A percentile compares a stretch with the other conserved stretches of the same genome.
phyloP scores from a whole-genome alignment of 78 protist species.

The Bigelowiella natans region DNA sequence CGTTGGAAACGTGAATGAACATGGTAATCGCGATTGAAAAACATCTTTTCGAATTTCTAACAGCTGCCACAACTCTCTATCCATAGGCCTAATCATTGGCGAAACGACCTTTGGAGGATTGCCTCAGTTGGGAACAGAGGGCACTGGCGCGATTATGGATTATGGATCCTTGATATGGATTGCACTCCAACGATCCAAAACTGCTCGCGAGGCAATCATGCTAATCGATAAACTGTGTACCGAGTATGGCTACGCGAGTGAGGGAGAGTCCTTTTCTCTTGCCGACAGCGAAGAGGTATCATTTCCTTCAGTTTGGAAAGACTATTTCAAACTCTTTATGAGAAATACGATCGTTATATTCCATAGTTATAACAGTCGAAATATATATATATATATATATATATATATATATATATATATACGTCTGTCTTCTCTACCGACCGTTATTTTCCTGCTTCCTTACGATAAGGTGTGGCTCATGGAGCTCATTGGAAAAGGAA shows the following conservation, averaged over 20 bases:
- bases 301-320: too few relatives aligned
- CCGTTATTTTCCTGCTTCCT: too few relatives aligned
- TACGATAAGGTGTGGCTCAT: too few relatives aligned
- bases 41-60: too few relatives aligned
- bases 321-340: too few relatives aligned
- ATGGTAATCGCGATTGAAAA: too few relatives aligned
- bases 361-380: too few relatives aligned
- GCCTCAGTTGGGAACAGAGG: background rate
- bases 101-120: slow-evolving; percentile 33
- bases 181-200: slow-evolving; percentile 16
- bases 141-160: slow-evolving; percentile 5
- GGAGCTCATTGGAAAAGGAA: too few relatives aligned
- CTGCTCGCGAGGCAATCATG: slow-evolving; percentile 30
- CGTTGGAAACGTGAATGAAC: slow-evolving; percentile 23
- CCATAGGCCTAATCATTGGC: slow-evolving; percentile 28
- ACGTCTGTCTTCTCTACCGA: background rate
- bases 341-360: too few relatives aligned
- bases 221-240: background rate
- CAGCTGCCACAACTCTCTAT: too few relatives aligned
- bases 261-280: slow-evolving; percentile 39
- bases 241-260: slow-evolving; percentile 25
- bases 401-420: background rate
- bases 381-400: background rate
- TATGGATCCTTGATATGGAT: slow-evolving; percentile 27
- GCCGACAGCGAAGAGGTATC: too few relatives aligned